A percentile compares a stretch with the other conserved stretches of the same genome.
Conservation (phyloP, 148 eudicot genomes). For the Amaranthus palmeri region DNA sequence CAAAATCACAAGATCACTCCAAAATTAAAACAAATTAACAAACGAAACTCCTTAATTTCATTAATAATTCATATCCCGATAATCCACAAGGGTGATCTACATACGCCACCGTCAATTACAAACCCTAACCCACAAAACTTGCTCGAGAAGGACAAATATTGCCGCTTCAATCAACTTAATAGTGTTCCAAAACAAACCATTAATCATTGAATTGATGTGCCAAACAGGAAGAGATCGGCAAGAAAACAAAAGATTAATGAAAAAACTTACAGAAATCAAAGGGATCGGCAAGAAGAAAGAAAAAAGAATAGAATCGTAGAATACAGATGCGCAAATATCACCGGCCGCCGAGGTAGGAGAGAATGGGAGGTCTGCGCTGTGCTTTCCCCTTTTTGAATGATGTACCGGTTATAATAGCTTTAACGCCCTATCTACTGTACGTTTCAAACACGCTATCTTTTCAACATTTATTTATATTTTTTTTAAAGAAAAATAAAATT, state of each 20-base stretch:
- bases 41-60: not conserved
- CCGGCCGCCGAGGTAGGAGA: not conserved
- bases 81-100: no score
- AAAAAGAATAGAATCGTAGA: not conserved
- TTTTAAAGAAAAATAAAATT: no score
- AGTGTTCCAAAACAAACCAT: not conserved
- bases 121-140: not conserved
- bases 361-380: not conserved
- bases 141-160: not conserved
- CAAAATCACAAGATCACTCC: no score
- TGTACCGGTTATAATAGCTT: not conserved
- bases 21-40: not conserved
- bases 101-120: not conserved
- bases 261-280: not conserved
- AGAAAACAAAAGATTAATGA: not conserved
- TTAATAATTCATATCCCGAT: not conserved
- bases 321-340: not conserved
- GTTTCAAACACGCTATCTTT: no score
- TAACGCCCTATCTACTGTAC: no score
- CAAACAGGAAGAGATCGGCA: not conserved
- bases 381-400: not conserved
- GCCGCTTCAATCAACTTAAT: not conserved
- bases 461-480: no score
- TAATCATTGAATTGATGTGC: not conserved
- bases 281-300: not conserved